A percentile compares a stretch with the other conserved stretches of the same genome.
Evolutionary conservation across 345 rosid genomes (phyloP).

Genomic region (Camelina laxa): DNA sequence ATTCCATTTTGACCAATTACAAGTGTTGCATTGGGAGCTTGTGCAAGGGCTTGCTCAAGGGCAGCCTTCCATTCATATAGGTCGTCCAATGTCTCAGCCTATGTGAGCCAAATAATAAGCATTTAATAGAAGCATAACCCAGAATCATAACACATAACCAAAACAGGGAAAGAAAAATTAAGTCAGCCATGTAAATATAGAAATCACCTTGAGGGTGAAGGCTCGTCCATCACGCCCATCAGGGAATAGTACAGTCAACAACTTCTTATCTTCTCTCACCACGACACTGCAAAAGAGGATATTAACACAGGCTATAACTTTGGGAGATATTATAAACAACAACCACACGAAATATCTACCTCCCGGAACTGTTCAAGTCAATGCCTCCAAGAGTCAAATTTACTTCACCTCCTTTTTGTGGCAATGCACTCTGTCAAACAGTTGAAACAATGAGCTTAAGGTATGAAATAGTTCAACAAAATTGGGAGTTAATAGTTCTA

Average conservation of each 20-base stretch:
- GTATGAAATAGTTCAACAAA: neutral
- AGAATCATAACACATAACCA: slow-evolving; percentile 12
- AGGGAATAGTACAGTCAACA: slow-evolving; percentile 93
- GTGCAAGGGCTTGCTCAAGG: slow-evolving; percentile 88
- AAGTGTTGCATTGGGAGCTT: slow-evolving; percentile 96
- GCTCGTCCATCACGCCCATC: slow-evolving; percentile 99
- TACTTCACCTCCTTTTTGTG: slow-evolving; percentile 94
- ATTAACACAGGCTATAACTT: slow-evolving; percentile 36
- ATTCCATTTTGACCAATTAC: slow-evolving; percentile 93
- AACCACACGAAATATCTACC: slow-evolving; percentile 52
- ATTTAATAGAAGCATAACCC: slow-evolving; percentile 30
- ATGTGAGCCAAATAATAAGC: slow-evolving; percentile 27
- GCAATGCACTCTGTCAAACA: slow-evolving; percentile 73
- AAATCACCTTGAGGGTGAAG: slow-evolving; percentile 91
- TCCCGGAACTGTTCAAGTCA: slow-evolving; percentile 95
- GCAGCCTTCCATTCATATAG: slow-evolving; percentile 92
- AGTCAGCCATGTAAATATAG: slow-evolving; percentile 17
- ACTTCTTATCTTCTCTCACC: slow-evolving; percentile 93
- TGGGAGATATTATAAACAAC: slow-evolving; percentile 21
- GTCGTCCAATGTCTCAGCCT: slow-evolving; percentile 97
- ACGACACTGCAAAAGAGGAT: slow-evolving; percentile 72
- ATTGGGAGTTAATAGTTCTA: neutral
- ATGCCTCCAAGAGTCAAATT: slow-evolving; percentile 97
- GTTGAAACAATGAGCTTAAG: slow-evolving; percentile 30
- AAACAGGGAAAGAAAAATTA: slow-evolving; percentile 14